Conservation (phyloP, 208 protist species). For the Wallacemonas sp. region DNA sequence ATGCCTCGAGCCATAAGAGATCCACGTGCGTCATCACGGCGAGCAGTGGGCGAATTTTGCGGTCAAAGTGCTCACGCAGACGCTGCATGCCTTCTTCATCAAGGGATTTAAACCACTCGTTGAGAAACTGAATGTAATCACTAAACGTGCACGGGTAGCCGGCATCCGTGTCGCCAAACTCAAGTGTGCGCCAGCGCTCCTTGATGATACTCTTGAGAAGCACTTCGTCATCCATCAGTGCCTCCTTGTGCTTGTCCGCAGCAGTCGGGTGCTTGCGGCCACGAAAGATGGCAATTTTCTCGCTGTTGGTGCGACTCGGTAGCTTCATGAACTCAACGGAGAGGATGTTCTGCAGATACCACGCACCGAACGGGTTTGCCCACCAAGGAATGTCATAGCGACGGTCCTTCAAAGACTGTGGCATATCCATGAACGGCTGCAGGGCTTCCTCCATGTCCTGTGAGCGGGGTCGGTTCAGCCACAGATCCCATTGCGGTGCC, state of each 20-base stretch:
- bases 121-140: constrained; percentile 94
- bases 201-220: constrained; percentile 85
- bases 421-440: constrained; percentile 95
- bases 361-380: constrained; percentile 93
- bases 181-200: constrained; percentile 88
- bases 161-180: constrained; percentile 89
- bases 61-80: constrained; percentile 92
- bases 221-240: constrained; percentile 79
- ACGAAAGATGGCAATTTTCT: constrained; percentile 91
- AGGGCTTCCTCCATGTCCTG: constrained; percentile 92
- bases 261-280: constrained; percentile 50
- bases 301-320: constrained; percentile 81
- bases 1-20: constrained; percentile 88
- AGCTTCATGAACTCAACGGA: constrained; percentile 89
- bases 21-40: constrained; percentile 93
- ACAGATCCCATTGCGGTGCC: constrained; percentile 91
- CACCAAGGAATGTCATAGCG: constrained; percentile 93
- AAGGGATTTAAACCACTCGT: constrained; percentile 93
- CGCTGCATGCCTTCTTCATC: constrained; percentile 92
- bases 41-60: constrained; percentile 88
- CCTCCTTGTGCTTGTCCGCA: constrained; percentile 53
- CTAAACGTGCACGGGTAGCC: constrained; percentile 91
- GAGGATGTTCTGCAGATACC: constrained; percentile 93
- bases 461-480: constrained; percentile 83
- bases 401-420: constrained; percentile 89